A percentile compares a stretch with the other conserved stretches of the same genome.
Evolutionary conservation across 805 yeast genomes (phyloP).

Genomic region (Candida loeiensis): DNA sequence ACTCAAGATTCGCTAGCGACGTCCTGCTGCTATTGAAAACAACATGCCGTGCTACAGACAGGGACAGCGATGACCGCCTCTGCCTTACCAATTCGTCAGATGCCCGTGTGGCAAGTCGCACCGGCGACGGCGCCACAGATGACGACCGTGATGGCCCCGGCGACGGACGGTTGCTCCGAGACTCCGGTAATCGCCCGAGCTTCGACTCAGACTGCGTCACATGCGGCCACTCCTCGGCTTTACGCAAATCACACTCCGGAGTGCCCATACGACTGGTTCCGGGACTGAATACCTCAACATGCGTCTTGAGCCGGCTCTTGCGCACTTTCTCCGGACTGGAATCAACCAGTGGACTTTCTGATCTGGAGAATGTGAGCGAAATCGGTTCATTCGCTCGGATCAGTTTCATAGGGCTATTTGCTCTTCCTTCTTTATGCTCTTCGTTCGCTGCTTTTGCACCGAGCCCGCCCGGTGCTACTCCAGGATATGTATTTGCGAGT

Average conservation of each 20-base stretch:
- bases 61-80: slow-evolving; percentile 13
- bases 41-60: slow-evolving; percentile 27
- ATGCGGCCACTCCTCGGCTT: not conserved
- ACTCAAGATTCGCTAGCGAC: slow-evolving; percentile 14
- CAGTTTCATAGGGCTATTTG: too few species aligned
- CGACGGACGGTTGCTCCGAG: not conserved
- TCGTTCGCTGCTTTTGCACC: too few species aligned
- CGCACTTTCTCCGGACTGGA: slow-evolving; percentile 1
- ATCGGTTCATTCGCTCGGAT: not conserved
- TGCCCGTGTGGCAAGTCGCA: slow-evolving; percentile 1
- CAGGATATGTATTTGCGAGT: not conserved
- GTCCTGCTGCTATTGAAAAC: slow-evolving; percentile 23
- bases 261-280: not conserved
- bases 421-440: too few species aligned
- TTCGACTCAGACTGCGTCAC: slow-evolving; percentile 4
- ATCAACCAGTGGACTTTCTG: too few species aligned
- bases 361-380: not conserved
- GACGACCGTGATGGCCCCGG: slow-evolving; percentile 1
- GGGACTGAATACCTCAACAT: not conserved
- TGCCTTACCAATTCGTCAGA: not conserved
- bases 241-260: not conserved
- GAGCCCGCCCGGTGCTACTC: too few species aligned
- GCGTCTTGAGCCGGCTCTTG: not conserved
- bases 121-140: not conserved
- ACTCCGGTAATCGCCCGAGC: slow-evolving; percentile 9